Evolutionary conservation across 768 basidiomycete species (phyloP).

Genomic region (Hypholoma fasciculare): DNA sequence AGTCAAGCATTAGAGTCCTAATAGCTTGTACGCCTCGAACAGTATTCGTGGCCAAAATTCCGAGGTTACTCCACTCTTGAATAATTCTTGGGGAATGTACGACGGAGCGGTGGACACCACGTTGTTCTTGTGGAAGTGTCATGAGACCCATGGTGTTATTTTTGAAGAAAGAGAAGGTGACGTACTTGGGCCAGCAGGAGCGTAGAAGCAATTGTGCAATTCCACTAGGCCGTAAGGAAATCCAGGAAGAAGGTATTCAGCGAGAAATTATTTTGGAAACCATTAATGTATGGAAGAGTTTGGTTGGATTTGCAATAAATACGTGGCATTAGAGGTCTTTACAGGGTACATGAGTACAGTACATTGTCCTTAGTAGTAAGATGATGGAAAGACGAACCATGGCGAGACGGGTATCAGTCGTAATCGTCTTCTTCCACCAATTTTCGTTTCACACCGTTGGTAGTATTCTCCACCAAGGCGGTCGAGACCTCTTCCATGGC

Average conservation of each 20-base stretch:
- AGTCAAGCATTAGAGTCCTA: neutral
- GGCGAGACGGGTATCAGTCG: constrained; percentile 35
- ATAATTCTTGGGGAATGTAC: no score
- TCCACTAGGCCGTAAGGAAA: neutral
- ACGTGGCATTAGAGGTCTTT: constrained; percentile 1
- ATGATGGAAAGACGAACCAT: constrained; percentile 1
- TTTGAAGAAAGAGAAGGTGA: neutral
- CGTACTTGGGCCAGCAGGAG: neutral
- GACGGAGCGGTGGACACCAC: no score
- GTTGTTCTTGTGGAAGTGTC: neutral
- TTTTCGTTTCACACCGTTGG: constrained; percentile 74
- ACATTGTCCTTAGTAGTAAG: constrained; percentile 6
- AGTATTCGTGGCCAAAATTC: neutral
- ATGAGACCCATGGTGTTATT: neutral
- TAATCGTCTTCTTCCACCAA: constrained; percentile 88
- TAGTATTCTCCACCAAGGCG: constrained; percentile 36
- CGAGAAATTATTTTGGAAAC: neutral
- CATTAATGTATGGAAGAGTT: neutral
- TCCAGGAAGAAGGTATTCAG: neutral
- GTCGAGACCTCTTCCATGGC: constrained; percentile 80
- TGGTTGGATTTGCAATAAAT: neutral
- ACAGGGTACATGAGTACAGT: constrained; percentile 13
- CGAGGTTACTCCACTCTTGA: no score
- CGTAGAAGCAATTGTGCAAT: neutral
- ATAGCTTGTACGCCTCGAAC: neutral